Evolutionary conservation across 2,329 filamentous ascomycete species (phyloP).

Genomic region (Berkeleyomyces rouxiae): DNA sequence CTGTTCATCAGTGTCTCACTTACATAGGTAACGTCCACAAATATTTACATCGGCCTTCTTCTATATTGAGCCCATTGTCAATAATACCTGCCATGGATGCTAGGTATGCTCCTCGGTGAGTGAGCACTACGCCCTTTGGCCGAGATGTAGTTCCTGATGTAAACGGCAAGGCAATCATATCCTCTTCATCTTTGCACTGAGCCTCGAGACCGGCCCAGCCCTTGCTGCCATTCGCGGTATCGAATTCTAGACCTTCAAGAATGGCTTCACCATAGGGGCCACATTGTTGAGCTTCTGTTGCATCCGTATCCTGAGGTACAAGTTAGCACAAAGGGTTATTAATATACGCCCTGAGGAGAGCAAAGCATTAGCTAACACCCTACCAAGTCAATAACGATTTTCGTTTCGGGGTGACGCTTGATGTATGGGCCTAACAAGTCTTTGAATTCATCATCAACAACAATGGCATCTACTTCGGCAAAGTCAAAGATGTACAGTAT

Average conservation of each 20-base stretch:
- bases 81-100: constrained; percentile 73
- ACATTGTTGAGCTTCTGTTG: constrained; percentile 51
- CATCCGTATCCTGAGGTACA: constrained; percentile 52
- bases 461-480: constrained; percentile 69
- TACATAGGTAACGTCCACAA: constrained; percentile 89
- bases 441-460: constrained; percentile 71
- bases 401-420: constrained; percentile 42
- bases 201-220: constrained; percentile 66
- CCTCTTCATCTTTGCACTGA: constrained; percentile 59
- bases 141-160: constrained; percentile 83
- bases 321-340: background rate
- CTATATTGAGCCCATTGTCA: constrained; percentile 67
- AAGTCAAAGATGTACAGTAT: constrained; percentile 82
- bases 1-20: constrained; percentile 24
- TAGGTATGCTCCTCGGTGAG: constrained; percentile 74
- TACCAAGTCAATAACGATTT: constrained; percentile 56
- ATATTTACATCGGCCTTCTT: constrained; percentile 56
- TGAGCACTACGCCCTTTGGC: constrained; percentile 88
- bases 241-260: constrained; percentile 59
- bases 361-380: constrained; percentile 13
- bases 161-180: constrained; percentile 73
- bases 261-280: constrained; percentile 76
- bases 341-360: background rate
- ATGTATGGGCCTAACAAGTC: constrained; percentile 51
- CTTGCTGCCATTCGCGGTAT: constrained; percentile 43